Evolutionary conservation across 2,329 filamentous ascomycete genomes (phyloP).

Genomic region (Diaporthe humulicola): DNA sequence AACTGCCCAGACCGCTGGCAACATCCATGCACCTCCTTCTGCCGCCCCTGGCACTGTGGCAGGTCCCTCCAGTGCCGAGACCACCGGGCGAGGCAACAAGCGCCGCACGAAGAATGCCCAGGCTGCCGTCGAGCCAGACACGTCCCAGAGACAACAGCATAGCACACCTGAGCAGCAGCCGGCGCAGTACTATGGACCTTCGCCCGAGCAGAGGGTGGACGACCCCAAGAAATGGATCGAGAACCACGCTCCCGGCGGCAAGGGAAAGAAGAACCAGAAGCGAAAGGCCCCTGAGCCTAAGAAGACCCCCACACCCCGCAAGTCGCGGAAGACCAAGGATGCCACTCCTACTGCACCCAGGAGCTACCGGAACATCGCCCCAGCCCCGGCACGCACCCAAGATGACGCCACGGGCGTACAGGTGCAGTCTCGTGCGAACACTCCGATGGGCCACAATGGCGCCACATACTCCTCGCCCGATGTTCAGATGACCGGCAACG

Average conservation of each 20-base stretch:
- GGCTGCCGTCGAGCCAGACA: neutral
- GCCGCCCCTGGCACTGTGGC: neutral
- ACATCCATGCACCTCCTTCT: too few relatives aligned
- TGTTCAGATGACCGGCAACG: neutral
- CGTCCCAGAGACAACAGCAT: neutral
- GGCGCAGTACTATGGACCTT: neutral
- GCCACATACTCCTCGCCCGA: neutral
- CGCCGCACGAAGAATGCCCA: constrained; percentile 3
- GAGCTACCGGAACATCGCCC: neutral
- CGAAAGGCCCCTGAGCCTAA: neutral
- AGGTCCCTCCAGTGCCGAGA: neutral
- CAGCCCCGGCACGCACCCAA: neutral
- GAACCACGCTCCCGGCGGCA: neutral
- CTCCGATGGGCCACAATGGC: neutral
- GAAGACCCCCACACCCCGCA: neutral
- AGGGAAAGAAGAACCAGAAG: constrained; percentile 1
- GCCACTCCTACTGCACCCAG: too few relatives aligned
- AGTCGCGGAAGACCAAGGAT: constrained; percentile 6
- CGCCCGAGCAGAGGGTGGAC: neutral
- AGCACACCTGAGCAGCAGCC: neutral
- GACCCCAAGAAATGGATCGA: constrained; percentile 3
- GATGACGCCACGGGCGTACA: neutral
- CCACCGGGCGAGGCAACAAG: neutral
- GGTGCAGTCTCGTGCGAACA: neutral
- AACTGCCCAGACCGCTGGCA: neutral